phyloP scores from a whole-genome alignment of 1,284 basidiomycete genomes.

The Sparassis latifolia region DNA sequence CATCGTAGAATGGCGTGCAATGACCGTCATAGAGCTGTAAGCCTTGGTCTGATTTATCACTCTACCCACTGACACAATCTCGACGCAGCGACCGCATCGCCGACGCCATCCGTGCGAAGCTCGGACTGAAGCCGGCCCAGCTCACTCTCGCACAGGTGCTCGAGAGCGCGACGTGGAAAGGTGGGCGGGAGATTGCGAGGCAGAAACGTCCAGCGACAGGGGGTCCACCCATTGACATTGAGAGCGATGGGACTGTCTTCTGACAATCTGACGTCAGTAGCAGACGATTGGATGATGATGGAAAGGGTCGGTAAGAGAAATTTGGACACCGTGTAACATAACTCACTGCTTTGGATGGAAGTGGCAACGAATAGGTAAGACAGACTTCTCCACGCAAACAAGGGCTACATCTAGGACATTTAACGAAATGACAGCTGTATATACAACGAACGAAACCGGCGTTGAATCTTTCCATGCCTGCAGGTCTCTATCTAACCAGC shows the following conservation, averaged over 20 bases:
- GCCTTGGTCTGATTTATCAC: constrained; percentile 22
- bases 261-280: constrained; percentile 23
- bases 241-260: constrained; percentile 83
- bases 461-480: too few relatives aligned
- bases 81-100: constrained; percentile 72
- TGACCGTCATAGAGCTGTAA: constrained; percentile 89
- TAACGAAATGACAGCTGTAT: too few relatives aligned
- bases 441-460: too few relatives aligned
- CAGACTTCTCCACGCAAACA: too few relatives aligned
- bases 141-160: constrained; percentile 82
- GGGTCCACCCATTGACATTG: constrained; percentile 84
- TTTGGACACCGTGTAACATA: background rate
- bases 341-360: too few relatives aligned
- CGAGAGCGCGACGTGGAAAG: constrained; percentile 95
- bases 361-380: too few relatives aligned
- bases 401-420: too few relatives aligned
- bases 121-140: constrained; percentile 41
- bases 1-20: constrained; percentile 91
- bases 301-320: background rate
- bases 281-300: background rate
- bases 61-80: background rate
- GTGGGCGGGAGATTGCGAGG: constrained; percentile 86
- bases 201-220: constrained; percentile 65
- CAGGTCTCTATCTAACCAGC: too few relatives aligned
- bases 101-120: constrained; percentile 56